Conservation (phyloP, 371 early-diverging fungal species). For the Zychaea mexicana region DNA sequence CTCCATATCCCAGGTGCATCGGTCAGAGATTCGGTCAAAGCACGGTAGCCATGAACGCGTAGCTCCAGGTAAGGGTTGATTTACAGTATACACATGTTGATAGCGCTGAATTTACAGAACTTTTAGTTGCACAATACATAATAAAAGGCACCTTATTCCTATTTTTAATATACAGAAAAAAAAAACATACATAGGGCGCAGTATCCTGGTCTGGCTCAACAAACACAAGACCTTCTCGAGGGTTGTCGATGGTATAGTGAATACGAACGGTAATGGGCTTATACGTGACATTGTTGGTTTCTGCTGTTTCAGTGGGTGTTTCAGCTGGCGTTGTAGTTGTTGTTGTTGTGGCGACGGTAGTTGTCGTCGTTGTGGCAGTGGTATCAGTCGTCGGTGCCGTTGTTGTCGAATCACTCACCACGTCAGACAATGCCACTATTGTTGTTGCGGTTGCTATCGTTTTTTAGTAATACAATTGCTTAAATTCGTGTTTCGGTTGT, state of each 20-base stretch:
- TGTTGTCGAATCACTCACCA: neutral
- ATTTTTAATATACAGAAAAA: no score
- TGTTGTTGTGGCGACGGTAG: neutral
- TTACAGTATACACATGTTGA: constrained; percentile 79
- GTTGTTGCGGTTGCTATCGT: neutral
- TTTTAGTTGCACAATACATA: neutral
- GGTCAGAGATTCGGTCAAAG: constrained; percentile 72
- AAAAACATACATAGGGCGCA: constrained; percentile 55
- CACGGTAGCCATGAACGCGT: constrained; percentile 92
- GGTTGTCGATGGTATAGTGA: constrained; percentile 54
- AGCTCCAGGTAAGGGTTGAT: constrained; percentile 73
- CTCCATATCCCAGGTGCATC: constrained; percentile 88
- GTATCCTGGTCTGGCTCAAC: constrained; percentile 60
- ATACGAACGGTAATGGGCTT: constrained; percentile 52
- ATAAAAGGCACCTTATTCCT: no score
- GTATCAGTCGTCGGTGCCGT: neutral
- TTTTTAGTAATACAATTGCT: neutral
- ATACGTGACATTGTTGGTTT: constrained; percentile 22
- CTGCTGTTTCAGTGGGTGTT: neutral
- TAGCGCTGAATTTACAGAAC: constrained; percentile 46
- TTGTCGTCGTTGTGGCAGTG: neutral
- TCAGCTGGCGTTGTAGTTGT: neutral
- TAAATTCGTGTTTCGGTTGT: neutral
- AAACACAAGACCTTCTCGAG: constrained; percentile 57
- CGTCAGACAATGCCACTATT: neutral